Evolutionary conservation across 73 alveolate genomes (phyloP), one percentile per base, ranked within the genome.

Genomic region (Tetrahymena borealis): DNA sequence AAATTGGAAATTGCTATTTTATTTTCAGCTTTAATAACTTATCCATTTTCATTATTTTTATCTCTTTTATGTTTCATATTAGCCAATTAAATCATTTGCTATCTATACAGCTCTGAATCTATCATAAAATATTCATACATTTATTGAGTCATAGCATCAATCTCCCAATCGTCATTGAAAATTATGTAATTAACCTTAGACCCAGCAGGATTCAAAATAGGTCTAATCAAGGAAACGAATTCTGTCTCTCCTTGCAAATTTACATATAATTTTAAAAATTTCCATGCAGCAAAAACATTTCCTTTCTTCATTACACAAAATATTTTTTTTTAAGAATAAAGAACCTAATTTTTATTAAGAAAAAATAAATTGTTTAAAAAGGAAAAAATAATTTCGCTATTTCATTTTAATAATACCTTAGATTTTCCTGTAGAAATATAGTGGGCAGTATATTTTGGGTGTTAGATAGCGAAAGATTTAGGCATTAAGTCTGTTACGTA

Each of bases 241-340:
- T 93, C 90, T 16, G 95, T 40, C 32, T 36, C 32, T 16, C 95
- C 95, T 33, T 93, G 78, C 16, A 93, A 32, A 90, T 93, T 92
- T 31, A 93, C 95, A 90, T 78, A 93, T 38, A 93, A 38, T 85
- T 93, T 93, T 32, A 93, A 16, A 37, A 93, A 93, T 39, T 93
- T 93, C 95, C 95, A 93, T 11, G 93, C 95, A 13, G 95, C 40
- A 93, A 93, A 93, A 85, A 93, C 91, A 85, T 60, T 35, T 28
- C 95, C 95, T 13, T 39, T 28, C 41, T 93, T 93, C 90, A 79
- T 93, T 32, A 93, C 38, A 85, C 95, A 93, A 32, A 16, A 93
- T 8, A 93, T 85, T 41, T 93, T 93, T 90, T 90, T 93, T 93
- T 93, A 18, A 32, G 95, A 93, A 90, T 93, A 93, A 11, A 93